A percentile compares a stretch with the other conserved stretches of the same genome.
These are phyloP conservation scores for Athelia psychrophila DNA, from an alignment of 1,284 basidiomycete genomes.

Conservation along the genomic window DNA sequence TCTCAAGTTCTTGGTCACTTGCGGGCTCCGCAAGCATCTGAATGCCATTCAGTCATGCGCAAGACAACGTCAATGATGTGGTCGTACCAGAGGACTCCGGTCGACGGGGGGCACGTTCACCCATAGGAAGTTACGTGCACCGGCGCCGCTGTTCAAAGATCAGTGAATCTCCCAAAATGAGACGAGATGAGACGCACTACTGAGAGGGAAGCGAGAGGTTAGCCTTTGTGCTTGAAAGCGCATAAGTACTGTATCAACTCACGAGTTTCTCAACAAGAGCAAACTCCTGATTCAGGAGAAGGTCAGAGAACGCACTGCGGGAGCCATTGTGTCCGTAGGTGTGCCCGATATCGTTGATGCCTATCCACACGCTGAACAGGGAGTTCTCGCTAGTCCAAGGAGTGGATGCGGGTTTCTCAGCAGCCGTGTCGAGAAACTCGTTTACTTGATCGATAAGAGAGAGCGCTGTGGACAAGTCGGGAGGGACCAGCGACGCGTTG, in stretches of 20 bases:
- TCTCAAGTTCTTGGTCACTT: slow-evolving; percentile 37
- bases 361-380: slow-evolving; percentile 59
- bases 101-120: slow-evolving; percentile 56
- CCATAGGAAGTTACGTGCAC: slow-evolving; percentile 59
- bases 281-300: slow-evolving; percentile 50
- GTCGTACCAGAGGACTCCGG: slow-evolving; percentile 46
- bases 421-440: slow-evolving; percentile 42
- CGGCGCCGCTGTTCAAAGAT: slow-evolving; percentile 13
- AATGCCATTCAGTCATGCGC: neutral
- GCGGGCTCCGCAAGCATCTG: slow-evolving; percentile 49
- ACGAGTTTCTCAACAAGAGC: slow-evolving; percentile 53
- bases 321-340: slow-evolving; percentile 41
- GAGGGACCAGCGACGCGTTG: slow-evolving; percentile 47
- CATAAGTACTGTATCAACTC: no score
- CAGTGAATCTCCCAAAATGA: neutral
- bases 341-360: slow-evolving; percentile 61
- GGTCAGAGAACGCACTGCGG: slow-evolving; percentile 41
- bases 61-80: neutral
- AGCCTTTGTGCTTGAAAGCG: neutral
- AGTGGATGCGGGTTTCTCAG: slow-evolving; percentile 40
- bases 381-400: slow-evolving; percentile 52
- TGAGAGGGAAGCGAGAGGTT: neutral
- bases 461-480: slow-evolving; percentile 45
- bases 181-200: neutral
- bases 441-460: slow-evolving; percentile 56